A percentile compares a stretch with the other conserved stretches of the same genome.
Conservation (phyloP, 2,329 filamentous ascomycete genomes). For the Hortaea werneckii region DNA sequence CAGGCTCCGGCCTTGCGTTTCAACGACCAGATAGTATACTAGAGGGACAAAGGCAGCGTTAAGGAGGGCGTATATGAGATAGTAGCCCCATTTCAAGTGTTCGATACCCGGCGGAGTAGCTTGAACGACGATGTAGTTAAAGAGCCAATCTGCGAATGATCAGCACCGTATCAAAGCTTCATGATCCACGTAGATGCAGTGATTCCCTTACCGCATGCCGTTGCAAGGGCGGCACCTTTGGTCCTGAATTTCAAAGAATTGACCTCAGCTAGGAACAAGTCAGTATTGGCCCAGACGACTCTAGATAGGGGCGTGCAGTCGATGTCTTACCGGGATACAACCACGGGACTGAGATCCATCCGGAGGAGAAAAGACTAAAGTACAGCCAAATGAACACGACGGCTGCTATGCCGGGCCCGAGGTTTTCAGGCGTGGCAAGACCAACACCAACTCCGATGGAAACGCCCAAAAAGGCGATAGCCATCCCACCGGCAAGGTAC, state of each 20-base stretch:
- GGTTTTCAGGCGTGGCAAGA: slow-evolving; percentile 27
- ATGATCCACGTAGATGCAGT: neutral
- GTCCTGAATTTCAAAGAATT: slow-evolving; percentile 45
- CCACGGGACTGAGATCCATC: slow-evolving; percentile 23
- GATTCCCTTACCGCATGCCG: slow-evolving; percentile 26
- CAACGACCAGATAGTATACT: slow-evolving; percentile 49
- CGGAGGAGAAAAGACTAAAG: slow-evolving; percentile 58
- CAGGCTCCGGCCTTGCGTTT: slow-evolving; percentile 12
- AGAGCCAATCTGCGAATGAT: slow-evolving; percentile 33
- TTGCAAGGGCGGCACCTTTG: slow-evolving; percentile 45
- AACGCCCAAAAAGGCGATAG: slow-evolving; percentile 26
- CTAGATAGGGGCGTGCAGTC: too few relatives aligned
- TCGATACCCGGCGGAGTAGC: slow-evolving; percentile 13
- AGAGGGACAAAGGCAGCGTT: slow-evolving; percentile 39
- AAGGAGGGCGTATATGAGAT: slow-evolving; percentile 17
- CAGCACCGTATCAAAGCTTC: neutral
- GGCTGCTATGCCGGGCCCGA: slow-evolving; percentile 30
- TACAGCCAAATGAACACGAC: slow-evolving; percentile 59
- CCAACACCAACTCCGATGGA: slow-evolving; percentile 17
- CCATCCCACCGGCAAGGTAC: slow-evolving; percentile 34
- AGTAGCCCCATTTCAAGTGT: slow-evolving; percentile 18
- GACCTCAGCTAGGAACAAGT: slow-evolving; percentile 18
- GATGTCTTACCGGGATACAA: slow-evolving; percentile 11
- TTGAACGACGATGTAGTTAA: slow-evolving; percentile 34
- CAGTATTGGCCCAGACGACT: neutral